phyloP scores from a whole-genome alignment of 345 rosid genomes.

The Murraya paniculata region DNA sequence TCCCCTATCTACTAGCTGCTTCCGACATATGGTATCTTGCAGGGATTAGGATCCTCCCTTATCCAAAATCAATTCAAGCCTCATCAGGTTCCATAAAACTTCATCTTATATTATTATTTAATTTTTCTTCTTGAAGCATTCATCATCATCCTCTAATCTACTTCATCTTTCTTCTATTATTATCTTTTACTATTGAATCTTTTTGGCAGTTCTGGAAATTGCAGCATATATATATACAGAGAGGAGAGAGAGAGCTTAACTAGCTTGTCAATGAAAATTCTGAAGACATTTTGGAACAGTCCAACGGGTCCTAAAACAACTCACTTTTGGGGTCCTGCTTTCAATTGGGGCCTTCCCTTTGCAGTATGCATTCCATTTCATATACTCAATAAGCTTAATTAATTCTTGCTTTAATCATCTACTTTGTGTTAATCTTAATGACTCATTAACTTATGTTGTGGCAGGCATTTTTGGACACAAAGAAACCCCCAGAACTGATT shows the following conservation, averaged over 20 bases:
- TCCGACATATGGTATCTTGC: not conserved
- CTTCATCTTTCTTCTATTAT: not conserved
- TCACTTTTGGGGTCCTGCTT: conserved; percentile 58
- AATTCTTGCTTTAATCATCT: not conserved
- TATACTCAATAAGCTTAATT: not conserved
- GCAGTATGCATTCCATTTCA: conserved; percentile 30
- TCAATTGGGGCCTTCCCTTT: conserved; percentile 39
- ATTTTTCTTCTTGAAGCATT: not conserved
- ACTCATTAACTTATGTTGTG: not conserved
- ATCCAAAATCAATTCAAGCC: not conserved
- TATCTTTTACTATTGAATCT: not conserved
- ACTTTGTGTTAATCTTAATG: not conserved
- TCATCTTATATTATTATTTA: not conserved
- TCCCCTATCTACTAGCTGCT: too few relatives aligned
- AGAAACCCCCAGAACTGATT: conserved; percentile 39
- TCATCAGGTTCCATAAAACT: not conserved
- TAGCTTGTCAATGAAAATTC: conserved; percentile 9
- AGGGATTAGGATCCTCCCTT: too few relatives aligned
- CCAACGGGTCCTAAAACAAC: conserved; percentile 55
- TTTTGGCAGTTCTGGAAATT: not conserved
- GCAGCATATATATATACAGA: not conserved
- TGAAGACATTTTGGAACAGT: conserved; percentile 36
- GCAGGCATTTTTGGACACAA: conserved; percentile 28
- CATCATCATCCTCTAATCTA: not conserved
- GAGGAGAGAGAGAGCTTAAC: not conserved